Base-by-base conservation (phyloP, 805 yeast species). In the Candida rishiriensis region DNA sequence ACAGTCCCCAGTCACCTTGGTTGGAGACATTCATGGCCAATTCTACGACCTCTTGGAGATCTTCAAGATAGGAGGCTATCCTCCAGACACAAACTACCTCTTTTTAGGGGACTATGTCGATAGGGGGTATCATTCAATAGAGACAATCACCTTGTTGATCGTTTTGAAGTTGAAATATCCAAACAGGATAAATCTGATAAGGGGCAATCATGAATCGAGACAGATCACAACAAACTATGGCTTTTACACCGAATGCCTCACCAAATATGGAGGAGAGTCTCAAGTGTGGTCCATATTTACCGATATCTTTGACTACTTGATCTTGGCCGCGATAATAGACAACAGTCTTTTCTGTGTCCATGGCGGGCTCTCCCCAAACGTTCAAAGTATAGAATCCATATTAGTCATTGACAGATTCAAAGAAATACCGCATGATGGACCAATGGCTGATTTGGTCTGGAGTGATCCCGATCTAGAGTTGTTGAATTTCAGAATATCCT, bases 371-470 rank as follows among this genome's bases (percentile, higher is more conserved):
- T 87, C 96, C 4, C 99, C 99, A 0, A 87, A 89, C 50, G 88
- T 95, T 38, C 98, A 91, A 59, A 86, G 93, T 8, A 75, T 93
- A 17, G 97, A 93, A 60, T 97, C 95, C 52, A 88, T 93, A 41
- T 74, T 85, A 50, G 81, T 93, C 13, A 83, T 95, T 9, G 99
- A 93, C 64, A 64, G 99, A 47, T 91, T 89, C 60, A 79, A 83
- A 52, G 99, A 93, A 62, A 88, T 95, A 11, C 99, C 99, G 0
- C 99, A 95, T 55, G 99, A 93, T 62, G 99, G 99, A 0, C 96
- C 97, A 13, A 93, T 93, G 97, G 99, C 99, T 1, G 99, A 93
- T 63, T 70, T 93, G 40, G 98, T 93, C 15, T 93, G 99, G 99
- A 83, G 93, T 17, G 99, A 93, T 60, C 99, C 99, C 0, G 98